Percentiles rank a stretch among this genome's conserved stretches.
Evolutionary conservation across 1,139 yeast genomes (phyloP).

Genomic region (Petasospora rhodanensis): DNA sequence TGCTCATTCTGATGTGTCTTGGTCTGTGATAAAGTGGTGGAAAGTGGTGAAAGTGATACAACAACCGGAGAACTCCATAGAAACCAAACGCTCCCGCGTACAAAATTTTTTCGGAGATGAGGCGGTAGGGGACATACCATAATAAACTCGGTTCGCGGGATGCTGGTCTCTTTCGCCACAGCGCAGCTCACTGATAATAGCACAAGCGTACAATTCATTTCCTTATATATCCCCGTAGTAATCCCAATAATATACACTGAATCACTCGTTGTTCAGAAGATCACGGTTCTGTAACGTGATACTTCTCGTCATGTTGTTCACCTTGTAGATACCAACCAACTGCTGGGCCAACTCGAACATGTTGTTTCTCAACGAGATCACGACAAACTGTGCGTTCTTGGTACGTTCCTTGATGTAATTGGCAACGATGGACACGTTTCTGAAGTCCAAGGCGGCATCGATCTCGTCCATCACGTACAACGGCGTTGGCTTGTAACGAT

Average conservation of each 20-base stretch:
- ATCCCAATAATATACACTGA: too few relatives aligned
- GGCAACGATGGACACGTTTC: conserved; percentile 96
- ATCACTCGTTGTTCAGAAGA: conserved; percentile 15
- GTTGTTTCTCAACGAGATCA: conserved; percentile 89
- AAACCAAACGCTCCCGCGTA: too few relatives aligned
- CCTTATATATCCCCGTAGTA: too few relatives aligned
- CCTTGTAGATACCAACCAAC: conserved; percentile 92
- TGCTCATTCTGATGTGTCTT: conserved; percentile 6
- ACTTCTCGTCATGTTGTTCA: conserved; percentile 83
- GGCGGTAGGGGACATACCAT: too few relatives aligned
- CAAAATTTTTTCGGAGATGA: too few relatives aligned
- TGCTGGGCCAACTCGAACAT: conserved; percentile 97
- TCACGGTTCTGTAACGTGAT: conserved; percentile 71
- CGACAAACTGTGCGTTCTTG: conserved; percentile 93
- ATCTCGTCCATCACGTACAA: conserved; percentile 98
- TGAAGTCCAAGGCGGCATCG: conserved; percentile 96
- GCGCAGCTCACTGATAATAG: too few relatives aligned
- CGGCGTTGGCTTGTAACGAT: conserved; percentile 95
- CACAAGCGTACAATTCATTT: too few relatives aligned
- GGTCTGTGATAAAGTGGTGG: too few relatives aligned
- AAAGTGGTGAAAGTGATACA: too few relatives aligned
- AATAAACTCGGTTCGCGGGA: too few relatives aligned
- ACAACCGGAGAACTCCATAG: too few relatives aligned
- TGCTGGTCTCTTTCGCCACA: too few relatives aligned
- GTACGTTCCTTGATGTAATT: conserved; percentile 95